Conservation (phyloP, 176 grass and related monocot genomes). For the Triticum aestivum region IWGSC_CS_RefSeq_v2.1 NC_057802.1:133126766-133127265, state of each 20-base stretch:
- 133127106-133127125: not conserved
- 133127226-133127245: too few species aligned
- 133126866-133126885: not conserved
- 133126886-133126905: not conserved
- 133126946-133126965: too few species aligned
- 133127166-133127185: conserved; percentile 16
- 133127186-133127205: not conserved
- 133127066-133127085: not conserved
- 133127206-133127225: not conserved
- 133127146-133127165: not conserved
- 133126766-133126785: not conserved
- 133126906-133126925: not conserved
- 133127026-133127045: too few species aligned
- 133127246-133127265: too few species aligned
- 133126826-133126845: too few species aligned
- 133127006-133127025: too few species aligned
- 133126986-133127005: too few species aligned
- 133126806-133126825: not conserved
- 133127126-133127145: not conserved
- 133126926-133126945: not conserved
- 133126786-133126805: not conserved
- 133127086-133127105: conserved; percentile 21
- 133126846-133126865: not conserved
- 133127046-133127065: too few species aligned
- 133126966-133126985: too few species aligned